These are phyloP conservation scores for Venturia carpophila DNA, from an alignment of 2,329 filamentous ascomycete genomes.

Conservation along the genomic window DNA sequence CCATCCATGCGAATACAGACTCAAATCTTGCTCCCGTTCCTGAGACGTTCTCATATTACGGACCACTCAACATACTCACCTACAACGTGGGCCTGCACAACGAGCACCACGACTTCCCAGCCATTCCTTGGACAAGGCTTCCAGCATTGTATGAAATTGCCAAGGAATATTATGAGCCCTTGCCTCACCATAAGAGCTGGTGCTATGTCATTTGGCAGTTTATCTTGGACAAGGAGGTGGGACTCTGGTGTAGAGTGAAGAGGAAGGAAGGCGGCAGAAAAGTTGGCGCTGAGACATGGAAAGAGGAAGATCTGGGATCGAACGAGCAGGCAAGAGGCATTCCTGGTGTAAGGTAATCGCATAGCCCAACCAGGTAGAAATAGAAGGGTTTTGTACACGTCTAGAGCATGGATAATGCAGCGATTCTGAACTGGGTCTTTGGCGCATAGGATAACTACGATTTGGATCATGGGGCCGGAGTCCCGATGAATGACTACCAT, in stretches of 20 bases:
- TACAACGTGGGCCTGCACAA: constrained; percentile 99
- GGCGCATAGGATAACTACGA: too few species aligned
- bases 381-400: background rate
- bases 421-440: too few species aligned
- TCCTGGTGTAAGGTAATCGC: constrained; percentile 29
- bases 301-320: constrained; percentile 41
- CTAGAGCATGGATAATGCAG: background rate
- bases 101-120: constrained; percentile 98
- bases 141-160: constrained; percentile 71
- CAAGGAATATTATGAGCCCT: constrained; percentile 80
- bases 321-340: constrained; percentile 42
- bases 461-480: too few species aligned
- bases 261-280: constrained; percentile 66
- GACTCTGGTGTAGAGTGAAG: constrained; percentile 89
- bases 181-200: constrained; percentile 88
- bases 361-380: background rate
- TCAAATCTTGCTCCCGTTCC: constrained; percentile 50
- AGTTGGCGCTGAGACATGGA: constrained; percentile 42
- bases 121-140: constrained; percentile 86
- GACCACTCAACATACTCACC: constrained; percentile 79
- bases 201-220: constrained; percentile 91
- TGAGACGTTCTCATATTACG: constrained; percentile 97
- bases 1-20: background rate
- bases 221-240: constrained; percentile 81
- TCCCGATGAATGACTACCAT: too few species aligned